Percentiles rank a stretch among this genome's conserved stretches.
These are phyloP conservation scores for Hypoxylon rubiginosum DNA, from an alignment of 2,329 filamentous ascomycete species.

Conservation along the genomic window DNA sequence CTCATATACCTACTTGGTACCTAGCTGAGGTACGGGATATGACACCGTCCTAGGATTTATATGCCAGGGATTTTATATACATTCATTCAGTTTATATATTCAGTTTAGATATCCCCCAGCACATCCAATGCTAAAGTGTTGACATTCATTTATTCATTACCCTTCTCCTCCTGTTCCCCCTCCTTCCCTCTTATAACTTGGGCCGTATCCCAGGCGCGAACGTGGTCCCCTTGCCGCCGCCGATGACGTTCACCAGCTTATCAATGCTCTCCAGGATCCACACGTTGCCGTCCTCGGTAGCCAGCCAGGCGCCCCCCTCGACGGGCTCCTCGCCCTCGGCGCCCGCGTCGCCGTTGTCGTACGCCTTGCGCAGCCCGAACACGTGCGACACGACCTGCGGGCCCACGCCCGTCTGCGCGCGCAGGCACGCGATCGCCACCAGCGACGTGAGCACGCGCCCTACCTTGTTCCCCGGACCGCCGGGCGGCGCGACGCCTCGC, in stretches of 20 bases:
- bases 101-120: neutral
- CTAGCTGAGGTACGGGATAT: neutral
- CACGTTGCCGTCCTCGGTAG: constrained; percentile 72
- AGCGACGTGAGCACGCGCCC: constrained; percentile 80
- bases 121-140: no score
- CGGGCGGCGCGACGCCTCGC: constrained; percentile 52
- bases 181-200: constrained; percentile 55
- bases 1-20: neutral
- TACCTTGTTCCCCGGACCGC: constrained; percentile 60
- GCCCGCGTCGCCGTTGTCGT: constrained; percentile 72
- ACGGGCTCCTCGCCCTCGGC: constrained; percentile 61
- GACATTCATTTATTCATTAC: neutral
- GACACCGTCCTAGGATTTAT: neutral
- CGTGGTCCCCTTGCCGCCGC: constrained; percentile 61
- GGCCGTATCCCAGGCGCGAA: constrained; percentile 66
- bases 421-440: constrained; percentile 79
- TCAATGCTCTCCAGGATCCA: constrained; percentile 75
- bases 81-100: neutral
- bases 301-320: constrained; percentile 70
- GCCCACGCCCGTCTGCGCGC: constrained; percentile 84
- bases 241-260: constrained; percentile 64
- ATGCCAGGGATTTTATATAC: constrained; percentile 5
- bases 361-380: constrained; percentile 82
- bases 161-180: no score
- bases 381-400: constrained; percentile 87